Conservation (phyloP, 2,329 filamentous ascomycete genomes). For the Dactylonectria macrodidyma region DNA sequence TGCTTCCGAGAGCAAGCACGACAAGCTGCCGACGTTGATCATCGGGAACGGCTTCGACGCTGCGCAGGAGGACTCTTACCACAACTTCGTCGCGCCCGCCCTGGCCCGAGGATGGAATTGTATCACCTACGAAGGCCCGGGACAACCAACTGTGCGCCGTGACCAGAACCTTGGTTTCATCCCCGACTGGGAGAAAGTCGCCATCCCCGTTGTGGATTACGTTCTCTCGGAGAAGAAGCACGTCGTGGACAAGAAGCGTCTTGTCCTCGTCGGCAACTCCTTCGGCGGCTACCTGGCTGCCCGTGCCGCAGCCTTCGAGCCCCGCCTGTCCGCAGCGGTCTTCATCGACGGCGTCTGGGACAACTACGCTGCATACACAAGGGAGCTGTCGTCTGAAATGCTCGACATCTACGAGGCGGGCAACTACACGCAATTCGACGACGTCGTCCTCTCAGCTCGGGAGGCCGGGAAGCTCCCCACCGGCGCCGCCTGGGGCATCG, state of each 20-base stretch:
- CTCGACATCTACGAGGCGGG: constrained; percentile 18
- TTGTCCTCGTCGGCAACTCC: constrained; percentile 59
- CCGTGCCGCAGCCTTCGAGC: constrained; percentile 61
- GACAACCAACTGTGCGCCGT: constrained; percentile 27
- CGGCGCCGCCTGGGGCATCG: constrained; percentile 23
- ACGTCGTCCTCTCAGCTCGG: neutral
- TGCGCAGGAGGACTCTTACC: constrained; percentile 60
- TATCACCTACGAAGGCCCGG: constrained; percentile 30
- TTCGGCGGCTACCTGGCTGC: constrained; percentile 58
- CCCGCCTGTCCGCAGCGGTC: constrained; percentile 56
- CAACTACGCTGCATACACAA: constrained; percentile 45
- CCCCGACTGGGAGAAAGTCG: constrained; percentile 26
- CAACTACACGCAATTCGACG: constrained; percentile 24
- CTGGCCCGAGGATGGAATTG: constrained; percentile 56
- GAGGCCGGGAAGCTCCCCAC: constrained; percentile 7
- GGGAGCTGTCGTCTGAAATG: constrained; percentile 49
- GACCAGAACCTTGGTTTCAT: constrained; percentile 29
- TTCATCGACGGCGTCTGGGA: constrained; percentile 56
- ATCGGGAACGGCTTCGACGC: constrained; percentile 61
- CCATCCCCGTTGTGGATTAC: constrained; percentile 26
- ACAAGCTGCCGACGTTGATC: constrained; percentile 56
- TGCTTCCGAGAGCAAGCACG: constrained; percentile 31
- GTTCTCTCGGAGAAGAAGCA: constrained; percentile 23
- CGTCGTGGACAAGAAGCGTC: constrained; percentile 50
- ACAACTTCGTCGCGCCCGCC: constrained; percentile 52